These are phyloP conservation scores for Astrephomene gubernaculifera DNA, from an alignment of 139 green algal species.

Conservation along the genomic window DNA sequence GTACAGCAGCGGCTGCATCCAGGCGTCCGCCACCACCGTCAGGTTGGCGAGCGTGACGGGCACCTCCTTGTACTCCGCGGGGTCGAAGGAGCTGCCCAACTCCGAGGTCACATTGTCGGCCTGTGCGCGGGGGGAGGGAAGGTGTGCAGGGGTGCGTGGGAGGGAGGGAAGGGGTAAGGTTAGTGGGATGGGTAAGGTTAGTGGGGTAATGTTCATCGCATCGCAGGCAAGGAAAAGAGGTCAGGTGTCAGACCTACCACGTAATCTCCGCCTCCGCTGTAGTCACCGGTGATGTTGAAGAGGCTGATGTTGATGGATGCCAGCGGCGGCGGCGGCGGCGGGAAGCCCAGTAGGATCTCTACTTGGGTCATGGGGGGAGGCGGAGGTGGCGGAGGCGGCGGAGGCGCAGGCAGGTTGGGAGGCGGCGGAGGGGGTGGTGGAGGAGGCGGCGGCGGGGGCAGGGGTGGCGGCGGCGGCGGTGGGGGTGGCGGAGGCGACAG, in stretches of 20 bases:
- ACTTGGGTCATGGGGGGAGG: not conserved
- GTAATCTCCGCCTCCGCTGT: not conserved
- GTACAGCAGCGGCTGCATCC: constrained; percentile 30
- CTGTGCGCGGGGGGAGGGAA: not conserved
- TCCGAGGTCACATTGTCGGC: not conserved
- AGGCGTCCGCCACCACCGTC: constrained; percentile 20
- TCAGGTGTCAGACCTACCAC: too few species aligned
- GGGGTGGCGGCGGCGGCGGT: constrained; percentile 9
- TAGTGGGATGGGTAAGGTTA: not conserved
- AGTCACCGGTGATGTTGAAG: not conserved
- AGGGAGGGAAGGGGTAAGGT: not conserved
- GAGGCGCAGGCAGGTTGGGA: not conserved
- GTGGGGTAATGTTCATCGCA: too few species aligned
- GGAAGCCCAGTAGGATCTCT: not conserved
- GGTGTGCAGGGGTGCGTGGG: not conserved
- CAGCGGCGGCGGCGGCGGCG: constrained; percentile 1
- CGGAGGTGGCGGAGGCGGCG: constrained; percentile 22
- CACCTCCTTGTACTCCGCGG: constrained; percentile 3
- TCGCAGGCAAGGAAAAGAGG: too few species aligned
- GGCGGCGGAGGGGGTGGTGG: constrained; percentile 24
- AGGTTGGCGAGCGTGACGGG: constrained; percentile 34
- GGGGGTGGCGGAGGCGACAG: not conserved
- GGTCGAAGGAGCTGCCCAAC: not conserved
- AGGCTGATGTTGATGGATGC: not conserved
- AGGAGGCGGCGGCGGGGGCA: constrained; percentile 16